Base-by-base conservation (phyloP, 345 rosid genomes). In the Gossypium anomalum region DNA sequence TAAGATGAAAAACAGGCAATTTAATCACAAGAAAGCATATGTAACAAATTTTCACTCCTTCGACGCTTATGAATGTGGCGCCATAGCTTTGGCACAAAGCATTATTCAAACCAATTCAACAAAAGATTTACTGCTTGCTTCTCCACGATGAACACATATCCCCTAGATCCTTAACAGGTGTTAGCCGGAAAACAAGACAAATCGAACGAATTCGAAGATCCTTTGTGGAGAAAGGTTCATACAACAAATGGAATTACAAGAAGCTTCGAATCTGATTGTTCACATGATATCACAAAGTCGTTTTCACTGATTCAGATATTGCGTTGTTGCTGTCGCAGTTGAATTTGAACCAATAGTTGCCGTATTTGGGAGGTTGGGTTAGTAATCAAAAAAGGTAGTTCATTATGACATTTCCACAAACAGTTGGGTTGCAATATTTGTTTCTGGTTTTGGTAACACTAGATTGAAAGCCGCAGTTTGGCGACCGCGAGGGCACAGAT, bases 231-330 rank as follows among this genome's bases (percentile, higher is more conserved):
- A 82, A 77, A 52, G 84, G 56, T 14, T 66, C 97, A 7, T 91
- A 94, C 82, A 92, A 94, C 53, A 96, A 92, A 48, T 94, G 97
- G 95, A 94, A 92, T 74, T 91, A 91, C n/a, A 89, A 88, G 87
- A 94, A 94, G 76, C 86, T 94, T 9, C 80, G 95, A 9, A 67
- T 94, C 3, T 94, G 97, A 97, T 83, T 88, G 70, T 79, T 92
- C 20, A 61, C 47, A 1, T 84, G 85, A 2, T 91, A 88, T 9
- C 89, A 89, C 53, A 92, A 87, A 73, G 52, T 92, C 9, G 81
- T 94, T 2, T 94, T 94, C 80, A 85, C 91, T 34, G 97, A 94
- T 55, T 79, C 97, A 0, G 94, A 92, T 69, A 92, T 44, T 1
- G 78, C 3, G 38, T 34, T 5, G 1, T 34, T 34, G 41, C 0